Base-by-base conservation (phyloP, 257 asterid genomes). In the Osmanthus fragrans region DNA sequence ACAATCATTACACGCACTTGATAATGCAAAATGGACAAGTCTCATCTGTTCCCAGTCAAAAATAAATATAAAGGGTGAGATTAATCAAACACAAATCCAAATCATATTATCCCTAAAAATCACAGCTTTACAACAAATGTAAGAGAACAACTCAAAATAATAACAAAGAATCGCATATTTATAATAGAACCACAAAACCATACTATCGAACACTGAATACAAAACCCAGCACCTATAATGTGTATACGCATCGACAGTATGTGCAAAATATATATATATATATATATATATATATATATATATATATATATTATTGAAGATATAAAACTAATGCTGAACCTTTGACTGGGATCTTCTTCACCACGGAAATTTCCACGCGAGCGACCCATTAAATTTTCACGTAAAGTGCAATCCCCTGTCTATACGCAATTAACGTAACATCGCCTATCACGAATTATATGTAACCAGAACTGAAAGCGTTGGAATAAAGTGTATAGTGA, bases 281-380 rank as follows among this genome's bases (percentile, higher is more conserved):
- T n/a, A n/a, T n/a, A n/a, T n/a, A n/a, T n/a, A n/a, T n/a, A n/a
- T n/a, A n/a, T n/a, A n/a, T n/a, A n/a, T n/a, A n/a, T n/a, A n/a
- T n/a, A n/a, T n/a, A n/a, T n/a, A n/a, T n/a, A n/a, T n/a, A n/a
- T n/a, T n/a, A n/a, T 6, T 51, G 58, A 74, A 36, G 19, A 60
- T 21, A n/a, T 60, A 74, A 67, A 25, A 45, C 68, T 66, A 76
- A 81, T 60, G 40, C 72, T 60, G 21, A 37, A 93, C 98, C 98
- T 93, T 79, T 91, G 97, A 76, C 85, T 86, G 76, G 89, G 96
- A 89, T 93, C 97, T 77, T 91, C 98, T 64, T 89, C 96, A 51
- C 92, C 82, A 58, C 89, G 92, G 68, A 91, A 90, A 81, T 90
- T 93, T 67, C 94, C 92, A 74, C 93, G 97, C 76, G 96, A 93